Percentiles rank a stretch among this genome's conserved stretches.
phyloP scores from a whole-genome alignment of 164 flowering plant genomes.

The Nymphaea thermarum region DNA sequence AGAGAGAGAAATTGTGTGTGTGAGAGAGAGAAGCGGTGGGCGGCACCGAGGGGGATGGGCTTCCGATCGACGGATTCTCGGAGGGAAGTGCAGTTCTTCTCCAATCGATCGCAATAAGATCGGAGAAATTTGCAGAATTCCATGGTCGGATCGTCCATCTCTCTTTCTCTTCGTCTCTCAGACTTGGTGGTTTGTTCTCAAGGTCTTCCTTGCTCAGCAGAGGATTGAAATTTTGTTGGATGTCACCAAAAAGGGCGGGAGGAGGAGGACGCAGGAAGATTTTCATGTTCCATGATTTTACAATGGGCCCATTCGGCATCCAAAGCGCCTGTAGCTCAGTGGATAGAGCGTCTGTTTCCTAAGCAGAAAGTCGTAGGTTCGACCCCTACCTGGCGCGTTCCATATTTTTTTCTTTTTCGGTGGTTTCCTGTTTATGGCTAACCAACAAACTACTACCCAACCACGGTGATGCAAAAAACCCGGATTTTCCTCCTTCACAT shows the following conservation, averaged over 20 bases:
- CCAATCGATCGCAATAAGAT: conserved; percentile 61
- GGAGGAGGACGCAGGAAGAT: no score
- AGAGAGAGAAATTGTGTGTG: not conserved
- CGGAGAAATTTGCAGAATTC: conserved; percentile 39
- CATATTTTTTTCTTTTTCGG: not conserved
- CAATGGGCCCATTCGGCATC: not conserved
- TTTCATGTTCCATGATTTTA: no score
- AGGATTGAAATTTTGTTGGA: no score
- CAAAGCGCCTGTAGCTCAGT: conserved; percentile 97
- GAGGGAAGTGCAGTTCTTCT: conserved; percentile 45
- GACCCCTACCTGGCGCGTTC: conserved; percentile 60
- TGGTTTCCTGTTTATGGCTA: no score
- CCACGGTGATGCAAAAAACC: no score
- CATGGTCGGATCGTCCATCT: conserved; percentile 45
- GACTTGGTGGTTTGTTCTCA: no score
- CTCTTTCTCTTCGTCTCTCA: conserved; percentile 1
- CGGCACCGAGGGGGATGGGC: conserved; percentile 69
- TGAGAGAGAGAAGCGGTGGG: not conserved
- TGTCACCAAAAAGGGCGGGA: no score
- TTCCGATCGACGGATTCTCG: conserved; percentile 61
- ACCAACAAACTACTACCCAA: no score
- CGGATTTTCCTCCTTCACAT: no score
- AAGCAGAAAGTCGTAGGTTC: conserved; percentile 98
- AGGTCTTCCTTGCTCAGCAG: no score
- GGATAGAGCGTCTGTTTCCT: conserved; percentile 99